These are phyloP conservation scores for Myxozyma monticola DNA, from an alignment of 805 yeast species.

Conservation along the genomic window DNA sequence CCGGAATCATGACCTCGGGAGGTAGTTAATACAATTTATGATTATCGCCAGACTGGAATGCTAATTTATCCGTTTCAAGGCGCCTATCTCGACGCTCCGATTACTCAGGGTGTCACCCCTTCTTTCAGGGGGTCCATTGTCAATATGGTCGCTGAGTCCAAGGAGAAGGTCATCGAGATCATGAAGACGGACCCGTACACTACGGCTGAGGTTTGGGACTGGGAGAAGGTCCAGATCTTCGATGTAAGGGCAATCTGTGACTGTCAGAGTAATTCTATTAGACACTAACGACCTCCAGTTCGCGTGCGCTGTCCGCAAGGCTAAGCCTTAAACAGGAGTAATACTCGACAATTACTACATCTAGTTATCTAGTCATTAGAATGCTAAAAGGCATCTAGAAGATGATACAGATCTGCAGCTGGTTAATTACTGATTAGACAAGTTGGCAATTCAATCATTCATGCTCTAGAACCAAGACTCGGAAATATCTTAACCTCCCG, in stretches of 20 bases:
- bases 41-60: not conserved
- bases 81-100: conserved; percentile 25
- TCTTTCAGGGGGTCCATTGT: conserved; percentile 68
- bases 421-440: too few species aligned
- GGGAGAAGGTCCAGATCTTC: conserved; percentile 57
- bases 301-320: conserved; percentile 23
- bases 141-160: conserved; percentile 62
- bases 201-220: conserved; percentile 73
- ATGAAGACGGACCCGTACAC: conserved; percentile 65
- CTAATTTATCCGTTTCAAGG: conserved; percentile 9
- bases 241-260: conserved; percentile 44
- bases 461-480: too few species aligned
- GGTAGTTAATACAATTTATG: conserved; percentile 9
- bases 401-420: too few species aligned
- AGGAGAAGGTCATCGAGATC: conserved; percentile 63
- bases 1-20: conserved; percentile 45
- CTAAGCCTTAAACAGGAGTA: conserved; percentile 8
- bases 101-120: conserved; percentile 25
- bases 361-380: not conserved
- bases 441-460: too few species aligned
- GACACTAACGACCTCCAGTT: conserved; percentile 7
- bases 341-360: not conserved
- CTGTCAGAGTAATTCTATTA: not conserved
- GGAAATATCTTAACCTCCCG: too few species aligned
- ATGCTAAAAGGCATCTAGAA: not conserved